phyloP scores from a whole-genome alignment of 2,329 filamentous ascomycete species.

The Colletotrichum liaoningense region DNA sequence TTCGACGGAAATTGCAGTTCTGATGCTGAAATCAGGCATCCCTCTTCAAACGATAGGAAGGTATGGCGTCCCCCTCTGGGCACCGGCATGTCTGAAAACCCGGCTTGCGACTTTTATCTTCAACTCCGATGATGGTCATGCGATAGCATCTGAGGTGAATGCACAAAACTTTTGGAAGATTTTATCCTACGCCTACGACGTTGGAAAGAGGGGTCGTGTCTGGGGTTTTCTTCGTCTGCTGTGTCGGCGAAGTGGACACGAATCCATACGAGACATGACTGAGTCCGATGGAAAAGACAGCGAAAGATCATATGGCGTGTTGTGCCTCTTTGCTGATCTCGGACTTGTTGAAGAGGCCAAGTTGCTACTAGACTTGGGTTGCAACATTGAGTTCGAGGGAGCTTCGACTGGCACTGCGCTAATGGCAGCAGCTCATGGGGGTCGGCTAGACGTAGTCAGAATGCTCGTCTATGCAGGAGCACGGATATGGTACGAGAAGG shows the following conservation, averaged over 20 bases:
- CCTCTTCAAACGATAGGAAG: neutral
- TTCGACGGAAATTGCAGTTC: neutral
- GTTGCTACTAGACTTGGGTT: neutral
- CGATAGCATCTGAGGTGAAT: neutral
- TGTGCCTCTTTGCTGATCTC: neutral
- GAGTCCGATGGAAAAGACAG: neutral
- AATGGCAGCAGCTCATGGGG: conserved; percentile 1
- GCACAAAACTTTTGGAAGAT: neutral
- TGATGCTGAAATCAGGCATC: neutral
- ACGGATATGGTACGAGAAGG: neutral
- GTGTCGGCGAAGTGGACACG: neutral
- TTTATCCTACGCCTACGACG: neutral
- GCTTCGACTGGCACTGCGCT: neutral
- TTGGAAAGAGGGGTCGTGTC: too few relatives aligned
- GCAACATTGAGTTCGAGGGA: conserved; percentile 1
- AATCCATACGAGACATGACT: neutral
- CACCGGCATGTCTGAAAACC: neutral
- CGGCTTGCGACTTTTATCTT: conserved; percentile 6
- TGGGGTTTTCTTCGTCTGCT: neutral
- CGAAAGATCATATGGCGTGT: neutral
- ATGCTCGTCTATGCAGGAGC: conserved; percentile 1
- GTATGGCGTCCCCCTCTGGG: neutral
- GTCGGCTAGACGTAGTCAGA: conserved; percentile 9
- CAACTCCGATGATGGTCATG: neutral
- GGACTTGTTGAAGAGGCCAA: neutral